A percentile compares a stretch with the other conserved stretches of the same genome.
Conservation (phyloP, 768 basidiomycete species). For the Suillus alpinus region DNA sequence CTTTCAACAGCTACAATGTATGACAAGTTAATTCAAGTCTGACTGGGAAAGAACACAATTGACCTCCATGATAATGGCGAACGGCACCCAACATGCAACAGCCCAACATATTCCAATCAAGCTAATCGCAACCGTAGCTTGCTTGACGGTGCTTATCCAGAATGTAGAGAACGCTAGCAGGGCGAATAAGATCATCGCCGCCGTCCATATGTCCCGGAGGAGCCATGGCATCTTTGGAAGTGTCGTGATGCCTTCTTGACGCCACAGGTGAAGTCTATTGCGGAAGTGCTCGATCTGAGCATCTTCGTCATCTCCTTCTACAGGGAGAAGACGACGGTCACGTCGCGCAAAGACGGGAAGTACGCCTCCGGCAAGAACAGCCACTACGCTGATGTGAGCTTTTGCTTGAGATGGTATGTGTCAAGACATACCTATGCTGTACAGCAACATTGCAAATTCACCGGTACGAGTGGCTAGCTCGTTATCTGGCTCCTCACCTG, state of each 20-base stretch:
- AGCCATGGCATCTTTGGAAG: constrained; percentile 90
- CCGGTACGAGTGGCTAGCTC: constrained; percentile 85
- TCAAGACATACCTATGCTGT: constrained; percentile 68
- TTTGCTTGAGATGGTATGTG: not conserved
- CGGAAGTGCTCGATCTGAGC: constrained; percentile 69
- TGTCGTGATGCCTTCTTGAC: constrained; percentile 73
- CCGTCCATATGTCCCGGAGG: constrained; percentile 91
- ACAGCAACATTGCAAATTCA: constrained; percentile 85
- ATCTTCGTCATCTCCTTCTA: constrained; percentile 67
- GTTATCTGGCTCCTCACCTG: constrained; percentile 68
- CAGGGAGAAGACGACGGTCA: constrained; percentile 74
- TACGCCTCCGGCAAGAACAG: constrained; percentile 76
- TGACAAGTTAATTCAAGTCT: not conserved
- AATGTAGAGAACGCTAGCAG: constrained; percentile 80
- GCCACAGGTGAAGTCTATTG: constrained; percentile 75
- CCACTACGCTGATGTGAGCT: constrained; percentile 49
- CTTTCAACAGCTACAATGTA: constrained; percentile 63
- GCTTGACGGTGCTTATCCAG: constrained; percentile 76
- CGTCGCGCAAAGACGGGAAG: constrained; percentile 81
- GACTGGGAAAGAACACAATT: constrained; percentile 41
- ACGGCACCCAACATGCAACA: constrained; percentile 97
- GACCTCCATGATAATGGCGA: constrained; percentile 97
- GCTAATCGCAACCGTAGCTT: constrained; percentile 81
- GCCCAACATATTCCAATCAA: constrained; percentile 94
- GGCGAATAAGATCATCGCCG: constrained; percentile 78